A percentile compares a stretch with the other conserved stretches of the same genome.
Conservation (phyloP, 2,329 filamentous ascomycete genomes). For the Xylariaceae sp. region DNA sequence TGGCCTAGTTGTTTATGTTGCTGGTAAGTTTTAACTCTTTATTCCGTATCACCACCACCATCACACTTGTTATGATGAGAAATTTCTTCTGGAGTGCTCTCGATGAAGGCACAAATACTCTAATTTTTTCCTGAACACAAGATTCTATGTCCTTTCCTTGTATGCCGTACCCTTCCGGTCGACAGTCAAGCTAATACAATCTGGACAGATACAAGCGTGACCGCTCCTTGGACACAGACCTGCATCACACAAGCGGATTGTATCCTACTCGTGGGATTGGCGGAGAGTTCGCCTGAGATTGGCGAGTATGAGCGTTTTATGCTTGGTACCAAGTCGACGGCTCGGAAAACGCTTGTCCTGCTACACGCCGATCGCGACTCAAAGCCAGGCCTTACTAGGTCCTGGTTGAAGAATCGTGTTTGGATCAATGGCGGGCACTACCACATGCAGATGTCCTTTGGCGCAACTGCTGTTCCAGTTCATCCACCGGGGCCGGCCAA, state of each 20-base stretch:
- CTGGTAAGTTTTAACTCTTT: conserved; percentile 47
- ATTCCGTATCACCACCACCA: not conserved
- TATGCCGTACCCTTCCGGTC: not conserved
- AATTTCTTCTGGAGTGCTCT: conserved; percentile 44
- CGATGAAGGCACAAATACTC: conserved; percentile 56
- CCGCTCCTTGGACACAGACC: conserved; percentile 96
- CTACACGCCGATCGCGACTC: conserved; percentile 88
- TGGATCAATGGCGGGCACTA: conserved; percentile 99
- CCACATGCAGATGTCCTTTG: conserved; percentile 93
- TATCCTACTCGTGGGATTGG: conserved; percentile 85
- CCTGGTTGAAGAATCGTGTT: conserved; percentile 85
- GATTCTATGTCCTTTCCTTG: not conserved
- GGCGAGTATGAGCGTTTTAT: conserved; percentile 97
- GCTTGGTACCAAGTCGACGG: conserved; percentile 94
- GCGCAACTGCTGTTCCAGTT: conserved; percentile 67
- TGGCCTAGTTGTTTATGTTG: conserved; percentile 89
- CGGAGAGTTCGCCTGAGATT: conserved; percentile 82
- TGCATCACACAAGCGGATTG: conserved; percentile 97
- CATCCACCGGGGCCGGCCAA: conserved; percentile 60
- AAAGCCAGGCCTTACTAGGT: conserved; percentile 73
- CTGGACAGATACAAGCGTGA: conserved; percentile 78
- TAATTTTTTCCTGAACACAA: conserved; percentile 61
- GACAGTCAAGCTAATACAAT: conserved; percentile 9
- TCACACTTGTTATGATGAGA: conserved; percentile 45
- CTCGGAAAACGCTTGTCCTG: conserved; percentile 84